A percentile compares a stretch with the other conserved stretches of the same genome.
phyloP scores from a whole-genome alignment of 805 yeast genomes.

The Ogataea haglerorum region DNA sequence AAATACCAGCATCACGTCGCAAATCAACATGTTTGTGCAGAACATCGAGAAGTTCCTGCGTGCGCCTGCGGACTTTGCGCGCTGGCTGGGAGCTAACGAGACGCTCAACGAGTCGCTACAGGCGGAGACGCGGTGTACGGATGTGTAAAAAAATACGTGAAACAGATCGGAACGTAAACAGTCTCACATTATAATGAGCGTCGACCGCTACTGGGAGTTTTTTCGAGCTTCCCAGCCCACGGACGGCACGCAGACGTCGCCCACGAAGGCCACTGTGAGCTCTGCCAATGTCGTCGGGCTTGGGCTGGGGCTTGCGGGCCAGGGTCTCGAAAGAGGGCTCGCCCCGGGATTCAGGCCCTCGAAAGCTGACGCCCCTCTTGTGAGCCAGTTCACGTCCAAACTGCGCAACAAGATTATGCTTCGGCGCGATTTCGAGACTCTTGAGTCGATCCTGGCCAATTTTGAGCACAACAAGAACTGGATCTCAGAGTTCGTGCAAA shows the following conservation, averaged over 20 bases:
- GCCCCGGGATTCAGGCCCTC: background rate
- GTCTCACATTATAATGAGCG: background rate
- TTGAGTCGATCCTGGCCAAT: constrained; percentile 23
- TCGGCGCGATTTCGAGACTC: constrained; percentile 36
- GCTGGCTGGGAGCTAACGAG: constrained; percentile 25
- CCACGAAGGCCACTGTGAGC: constrained; percentile 10
- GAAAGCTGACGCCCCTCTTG: background rate
- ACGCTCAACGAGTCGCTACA: constrained; percentile 11
- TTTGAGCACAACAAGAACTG: constrained; percentile 40
- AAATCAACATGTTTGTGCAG: constrained; percentile 31
- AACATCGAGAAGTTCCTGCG: constrained; percentile 34
- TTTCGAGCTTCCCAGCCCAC: background rate
- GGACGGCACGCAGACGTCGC: background rate
- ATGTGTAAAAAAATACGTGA: background rate
- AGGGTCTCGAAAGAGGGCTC: constrained; percentile 16
- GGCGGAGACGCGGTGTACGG: constrained; percentile 3
- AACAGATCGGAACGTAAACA: background rate
- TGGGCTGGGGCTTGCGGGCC: constrained; percentile 33
- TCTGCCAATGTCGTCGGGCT: constrained; percentile 24
- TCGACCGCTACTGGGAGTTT: background rate
- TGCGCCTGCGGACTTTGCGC: constrained; percentile 25
- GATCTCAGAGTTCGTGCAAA: constrained; percentile 73
- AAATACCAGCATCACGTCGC: constrained; percentile 22
- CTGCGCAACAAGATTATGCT: constrained; percentile 39
- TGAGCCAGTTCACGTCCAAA: constrained; percentile 34